Conservation (phyloP, 495 filamentous ascomycete genomes). For the Talaromyces ruber region DNA sequence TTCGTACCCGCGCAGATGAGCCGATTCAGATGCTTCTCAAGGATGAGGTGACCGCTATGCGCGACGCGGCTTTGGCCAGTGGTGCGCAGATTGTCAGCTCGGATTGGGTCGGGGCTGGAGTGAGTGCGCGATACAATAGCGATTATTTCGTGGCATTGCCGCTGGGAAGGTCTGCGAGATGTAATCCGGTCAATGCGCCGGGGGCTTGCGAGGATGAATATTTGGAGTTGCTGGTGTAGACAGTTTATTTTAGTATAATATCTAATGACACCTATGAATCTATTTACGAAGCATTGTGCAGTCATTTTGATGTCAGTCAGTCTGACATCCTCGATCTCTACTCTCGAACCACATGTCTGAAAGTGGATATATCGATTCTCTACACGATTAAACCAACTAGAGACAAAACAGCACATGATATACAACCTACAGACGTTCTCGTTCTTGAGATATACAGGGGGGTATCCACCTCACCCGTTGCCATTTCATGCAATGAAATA, state of each 20-base stretch:
- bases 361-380: background rate
- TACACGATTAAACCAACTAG: background rate
- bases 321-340: background rate
- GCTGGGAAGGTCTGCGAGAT: background rate
- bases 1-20: slow-evolving; percentile 5
- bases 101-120: slow-evolving; percentile 1
- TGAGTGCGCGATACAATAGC: slow-evolving; percentile 5
- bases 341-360: background rate
- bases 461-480: background rate
- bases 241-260: background rate
- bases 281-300: background rate
- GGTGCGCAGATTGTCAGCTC: slow-evolving; percentile 6
- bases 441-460: slow-evolving; percentile 1
- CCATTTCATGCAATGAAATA: background rate
- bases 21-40: slow-evolving; percentile 4
- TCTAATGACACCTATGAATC: background rate
- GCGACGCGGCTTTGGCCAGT: slow-evolving; percentile 1
- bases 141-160: slow-evolving; percentile 4
- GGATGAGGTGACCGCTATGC: background rate
- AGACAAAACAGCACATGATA: background rate
- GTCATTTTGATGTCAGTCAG: background rate
- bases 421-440: background rate
- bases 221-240: background rate
- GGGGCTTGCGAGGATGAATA: background rate
- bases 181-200: slow-evolving; percentile 4